Base-by-base conservation (phyloP, 2,329 filamentous ascomycete species). In the Fusarium chlamydosporum region DNA sequence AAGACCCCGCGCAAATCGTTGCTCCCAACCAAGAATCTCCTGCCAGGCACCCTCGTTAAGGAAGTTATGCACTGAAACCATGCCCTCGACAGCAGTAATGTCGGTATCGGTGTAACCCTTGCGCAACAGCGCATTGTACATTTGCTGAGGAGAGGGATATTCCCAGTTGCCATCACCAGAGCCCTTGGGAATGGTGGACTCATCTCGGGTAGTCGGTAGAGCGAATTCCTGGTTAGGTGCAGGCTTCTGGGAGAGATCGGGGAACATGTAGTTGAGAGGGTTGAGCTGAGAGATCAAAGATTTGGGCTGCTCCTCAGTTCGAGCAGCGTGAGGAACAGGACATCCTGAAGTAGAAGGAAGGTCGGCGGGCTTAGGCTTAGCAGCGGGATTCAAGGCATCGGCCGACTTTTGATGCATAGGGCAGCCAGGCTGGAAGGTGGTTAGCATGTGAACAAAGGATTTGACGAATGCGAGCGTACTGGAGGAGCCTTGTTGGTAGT, bases 31-130 rank as follows among this genome's bases (percentile, higher is more conserved):
- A 70, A 96, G 86, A 76, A 99, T 97, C 84, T 99, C 96, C 18
- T 88, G 87, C 96, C 96, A 99, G 9, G 96, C 96, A 68, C 96
- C 96, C 79, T 99, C 96, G 78, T 99, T 99, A 61, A 99, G 81
- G 76, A 97, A 98, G 81, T 99, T 99, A 84, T 99, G 96, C 12
- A 98, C 93, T 1, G 93, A 92, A 7, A 99, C 96, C 96, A 99
- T 99, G 76, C 91, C 90, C 80, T 97, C 94, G 15, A 99, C 94
- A 5, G 94, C 94, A 20, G 95, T 96, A 56, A 93, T 88, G 57
- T 97, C 94, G 0, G 96, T 98, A 78, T 98, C 94, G 1, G 92
- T 94, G 80, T 97, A 96, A 61, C 96, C 96, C 81, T 99, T 99
- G 68, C 96, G 91, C 65, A 98, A 83, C 81, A 99, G 91, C 9